These are phyloP conservation scores for Chloranthus sessilifolius DNA, from an alignment of 164 flowering plant genomes.

Conservation along the genomic window DNA sequence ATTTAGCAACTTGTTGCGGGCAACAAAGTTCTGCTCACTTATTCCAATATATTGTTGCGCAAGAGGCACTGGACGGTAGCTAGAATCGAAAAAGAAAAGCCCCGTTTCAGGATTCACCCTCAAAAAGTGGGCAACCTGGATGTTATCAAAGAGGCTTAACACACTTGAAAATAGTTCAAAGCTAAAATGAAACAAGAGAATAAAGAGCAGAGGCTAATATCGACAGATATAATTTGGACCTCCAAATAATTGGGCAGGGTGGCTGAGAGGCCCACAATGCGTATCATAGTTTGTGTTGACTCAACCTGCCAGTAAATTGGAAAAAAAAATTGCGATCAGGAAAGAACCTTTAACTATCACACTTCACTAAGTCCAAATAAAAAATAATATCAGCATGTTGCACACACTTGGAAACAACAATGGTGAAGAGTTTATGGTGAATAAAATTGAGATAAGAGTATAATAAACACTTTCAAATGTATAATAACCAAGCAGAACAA, in stretches of 20 bases:
- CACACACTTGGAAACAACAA: too few relatives aligned
- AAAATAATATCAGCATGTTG: too few relatives aligned
- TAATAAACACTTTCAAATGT: too few relatives aligned
- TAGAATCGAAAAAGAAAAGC: constrained; percentile 93
- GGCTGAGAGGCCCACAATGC: constrained; percentile 98
- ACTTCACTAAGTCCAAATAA: too few relatives aligned
- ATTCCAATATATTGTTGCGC: constrained; percentile 98
- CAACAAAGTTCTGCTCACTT: constrained; percentile 75
- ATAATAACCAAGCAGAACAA: too few relatives aligned
- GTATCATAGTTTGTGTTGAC: constrained; percentile 94
- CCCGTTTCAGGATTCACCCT: constrained; percentile 93
- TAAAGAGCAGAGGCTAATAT: neutral
- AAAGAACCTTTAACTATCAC: neutral
- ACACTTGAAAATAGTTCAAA: neutral
- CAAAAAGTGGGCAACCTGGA: constrained; percentile 90
- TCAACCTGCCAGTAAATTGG: constrained; percentile 59
- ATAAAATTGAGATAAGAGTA: too few relatives aligned
- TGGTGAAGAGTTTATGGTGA: too few relatives aligned
- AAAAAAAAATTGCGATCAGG: constrained; percentile 1
- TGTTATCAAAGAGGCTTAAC: neutral
- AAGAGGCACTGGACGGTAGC: constrained; percentile 98
- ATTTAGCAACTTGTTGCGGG: constrained; percentile 72
- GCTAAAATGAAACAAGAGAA: neutral
- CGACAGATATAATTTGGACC: constrained; percentile 32
- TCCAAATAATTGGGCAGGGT: constrained; percentile 94